phyloP scores from a whole-genome alignment of 2,329 filamentous ascomycete species.

The Gliomastix tumulicola region DNA sequence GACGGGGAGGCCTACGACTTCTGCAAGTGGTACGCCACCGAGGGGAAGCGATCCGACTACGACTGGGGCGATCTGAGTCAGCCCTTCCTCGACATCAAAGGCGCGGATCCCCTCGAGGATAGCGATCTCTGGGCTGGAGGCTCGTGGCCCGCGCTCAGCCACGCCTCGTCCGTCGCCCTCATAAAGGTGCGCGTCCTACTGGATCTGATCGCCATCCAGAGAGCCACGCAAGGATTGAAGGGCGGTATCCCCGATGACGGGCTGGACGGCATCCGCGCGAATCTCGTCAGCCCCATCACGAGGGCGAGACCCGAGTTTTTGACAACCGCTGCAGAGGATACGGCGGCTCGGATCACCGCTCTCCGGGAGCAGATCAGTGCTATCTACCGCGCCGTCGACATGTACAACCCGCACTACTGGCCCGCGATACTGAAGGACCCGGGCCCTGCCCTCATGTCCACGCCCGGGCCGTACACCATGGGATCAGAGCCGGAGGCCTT shows the following conservation, averaged over 20 bases:
- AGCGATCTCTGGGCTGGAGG: no score
- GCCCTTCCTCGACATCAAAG: slow-evolving; percentile 22
- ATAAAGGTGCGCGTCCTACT: slow-evolving; percentile 16
- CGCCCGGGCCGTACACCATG: background rate
- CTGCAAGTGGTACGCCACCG: slow-evolving; percentile 22
- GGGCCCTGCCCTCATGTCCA: background rate
- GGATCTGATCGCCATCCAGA: slow-evolving; percentile 11
- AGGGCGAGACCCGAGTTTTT: background rate
- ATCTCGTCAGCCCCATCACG: slow-evolving; percentile 8
- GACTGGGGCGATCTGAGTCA: slow-evolving; percentile 10
- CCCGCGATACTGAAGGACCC: background rate
- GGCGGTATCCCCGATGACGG: slow-evolving; percentile 11
- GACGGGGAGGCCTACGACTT: slow-evolving; percentile 46
- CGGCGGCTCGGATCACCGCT: background rate
- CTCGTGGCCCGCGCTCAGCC: no score
- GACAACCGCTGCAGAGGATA: background rate
- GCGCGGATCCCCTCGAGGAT: slow-evolving; percentile 34
- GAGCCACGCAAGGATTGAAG: slow-evolving; percentile 2
- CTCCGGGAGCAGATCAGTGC: background rate
- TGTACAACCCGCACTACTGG: background rate
- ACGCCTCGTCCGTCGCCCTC: slow-evolving; percentile 7
- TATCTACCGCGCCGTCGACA: background rate
- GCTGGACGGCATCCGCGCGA: slow-evolving; percentile 8
- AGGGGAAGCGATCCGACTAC: slow-evolving; percentile 5
- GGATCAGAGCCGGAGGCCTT: background rate